These are phyloP conservation scores for Cardamine resedifolia DNA, from an alignment of 345 rosid species.

Conservation along the genomic window DNA sequence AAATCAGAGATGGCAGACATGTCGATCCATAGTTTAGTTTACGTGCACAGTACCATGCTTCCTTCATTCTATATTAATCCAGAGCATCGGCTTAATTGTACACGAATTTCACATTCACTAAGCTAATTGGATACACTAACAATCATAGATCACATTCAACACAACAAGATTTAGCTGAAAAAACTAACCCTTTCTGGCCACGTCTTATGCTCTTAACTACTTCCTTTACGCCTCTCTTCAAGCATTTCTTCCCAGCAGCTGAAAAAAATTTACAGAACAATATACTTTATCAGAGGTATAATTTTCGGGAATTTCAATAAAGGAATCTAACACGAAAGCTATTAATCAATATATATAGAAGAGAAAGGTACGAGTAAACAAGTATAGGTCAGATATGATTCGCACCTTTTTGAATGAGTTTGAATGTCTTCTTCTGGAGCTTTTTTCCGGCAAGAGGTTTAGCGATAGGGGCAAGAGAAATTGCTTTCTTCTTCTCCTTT, in stretches of 20 bases:
- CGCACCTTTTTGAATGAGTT: slow-evolving; percentile 83
- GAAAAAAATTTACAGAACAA: neutral
- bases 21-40: slow-evolving; percentile 33
- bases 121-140: neutral
- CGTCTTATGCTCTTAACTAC: slow-evolving; percentile 92
- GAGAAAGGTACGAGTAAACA: too few species aligned
- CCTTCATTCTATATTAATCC: slow-evolving; percentile 46
- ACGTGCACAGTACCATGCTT: slow-evolving; percentile 57
- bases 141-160: neutral
- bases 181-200: slow-evolving; percentile 76
- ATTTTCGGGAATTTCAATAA: neutral
- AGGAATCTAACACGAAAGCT: neutral
- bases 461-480: slow-evolving; percentile 78
- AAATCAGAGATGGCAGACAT: slow-evolving; percentile 35
- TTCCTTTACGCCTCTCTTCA: slow-evolving; percentile 99
- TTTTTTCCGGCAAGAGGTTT: slow-evolving; percentile 94
- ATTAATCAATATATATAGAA: too few species aligned
- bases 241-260: slow-evolving; percentile 89
- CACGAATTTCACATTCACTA: neutral
- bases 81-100: slow-evolving; percentile 57
- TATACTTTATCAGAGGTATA: neutral
- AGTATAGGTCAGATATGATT: neutral
- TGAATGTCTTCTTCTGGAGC: slow-evolving; percentile 78
- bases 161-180: neutral
- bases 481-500: slow-evolving; percentile 62